phyloP scores from a whole-genome alignment of 148 eudicot species.

The Beta vulgaris region DNA sequence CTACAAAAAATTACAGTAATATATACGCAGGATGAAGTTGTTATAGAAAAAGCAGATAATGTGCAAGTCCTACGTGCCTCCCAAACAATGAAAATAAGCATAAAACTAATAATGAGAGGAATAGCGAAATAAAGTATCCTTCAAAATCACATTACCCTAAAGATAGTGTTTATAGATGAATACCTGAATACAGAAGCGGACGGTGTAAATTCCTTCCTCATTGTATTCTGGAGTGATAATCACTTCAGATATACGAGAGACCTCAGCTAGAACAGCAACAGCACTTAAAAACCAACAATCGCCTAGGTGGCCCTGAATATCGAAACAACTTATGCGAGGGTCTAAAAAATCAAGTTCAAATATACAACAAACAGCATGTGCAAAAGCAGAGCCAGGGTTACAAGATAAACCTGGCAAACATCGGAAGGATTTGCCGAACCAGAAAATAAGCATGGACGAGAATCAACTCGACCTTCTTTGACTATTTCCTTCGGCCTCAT shows the following conservation, averaged over 20 bases:
- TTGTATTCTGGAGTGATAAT: constrained; percentile 91
- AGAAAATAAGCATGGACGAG: constrained; percentile 81
- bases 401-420: constrained; percentile 84
- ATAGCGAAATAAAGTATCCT: too few relatives aligned
- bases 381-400: not conserved
- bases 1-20: not conserved
- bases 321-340: constrained; percentile 17
- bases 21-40: too few relatives aligned
- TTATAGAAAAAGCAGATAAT: too few relatives aligned
- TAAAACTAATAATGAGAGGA: not conserved
- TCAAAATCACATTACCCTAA: too few relatives aligned
- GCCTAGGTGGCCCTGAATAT: constrained; percentile 85
- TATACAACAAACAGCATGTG: not conserved
- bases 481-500: constrained; percentile 80
- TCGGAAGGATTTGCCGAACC: constrained; percentile 94
- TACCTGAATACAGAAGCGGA: constrained; percentile 99
- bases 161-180: not conserved
- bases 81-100: not conserved
- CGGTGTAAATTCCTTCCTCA: constrained; percentile 95
- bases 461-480: constrained; percentile 60
- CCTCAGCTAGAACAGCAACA: constrained; percentile 97
- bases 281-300: constrained; percentile 99
- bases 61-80: not conserved
- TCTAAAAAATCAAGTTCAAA: not conserved
- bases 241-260: constrained; percentile 88